These are phyloP conservation scores for Phytophthora hybrid DNA, from an alignment of 352 stramenopile species.

Conservation along the genomic window DNA sequence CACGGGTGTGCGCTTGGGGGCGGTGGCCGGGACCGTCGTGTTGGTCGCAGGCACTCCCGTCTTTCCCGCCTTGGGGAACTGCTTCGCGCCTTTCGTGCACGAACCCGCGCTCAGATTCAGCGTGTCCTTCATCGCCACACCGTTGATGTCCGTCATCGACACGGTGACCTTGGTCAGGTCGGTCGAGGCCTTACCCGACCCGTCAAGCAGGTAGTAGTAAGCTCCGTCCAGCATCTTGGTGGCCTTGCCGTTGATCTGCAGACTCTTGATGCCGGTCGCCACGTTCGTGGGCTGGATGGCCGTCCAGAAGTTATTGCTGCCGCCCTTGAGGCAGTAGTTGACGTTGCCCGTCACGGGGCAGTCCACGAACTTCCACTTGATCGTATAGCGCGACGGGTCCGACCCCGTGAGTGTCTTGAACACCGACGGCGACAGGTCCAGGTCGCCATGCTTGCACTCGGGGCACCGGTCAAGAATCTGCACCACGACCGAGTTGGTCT, in stretches of 20 bases:
- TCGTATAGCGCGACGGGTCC: conserved; percentile 33
- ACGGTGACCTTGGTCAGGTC: conserved; percentile 49
- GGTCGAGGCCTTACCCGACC: conserved; percentile 33
- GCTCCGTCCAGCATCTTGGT: conserved; percentile 64
- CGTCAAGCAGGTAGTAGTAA: conserved; percentile 70
- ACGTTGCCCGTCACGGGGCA: conserved; percentile 43
- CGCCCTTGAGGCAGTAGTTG: conserved; percentile 34
- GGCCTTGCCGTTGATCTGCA: conserved; percentile 55
- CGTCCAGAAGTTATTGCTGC: conserved; percentile 46
- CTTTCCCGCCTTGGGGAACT: conserved; percentile 39
- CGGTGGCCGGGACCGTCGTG: conserved; percentile 8
- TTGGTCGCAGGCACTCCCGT: conserved; percentile 11
- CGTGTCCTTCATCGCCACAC: conserved; percentile 52
- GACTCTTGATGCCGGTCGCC: conserved; percentile 34
- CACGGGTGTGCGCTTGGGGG: background rate
- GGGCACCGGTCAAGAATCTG: conserved; percentile 71
- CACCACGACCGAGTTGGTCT: conserved; percentile 47
- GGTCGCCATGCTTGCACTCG: conserved; percentile 51
- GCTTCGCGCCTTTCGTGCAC: conserved; percentile 47
- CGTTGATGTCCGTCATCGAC: conserved; percentile 54
- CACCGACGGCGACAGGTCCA: conserved; percentile 48
- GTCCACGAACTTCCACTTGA: conserved; percentile 51
- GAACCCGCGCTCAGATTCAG: conserved; percentile 48
- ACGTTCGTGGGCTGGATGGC: conserved; percentile 49
- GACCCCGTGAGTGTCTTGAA: conserved; percentile 50